Conservation (phyloP, 306 rosid species). For the Castanea crenata region DNA sequence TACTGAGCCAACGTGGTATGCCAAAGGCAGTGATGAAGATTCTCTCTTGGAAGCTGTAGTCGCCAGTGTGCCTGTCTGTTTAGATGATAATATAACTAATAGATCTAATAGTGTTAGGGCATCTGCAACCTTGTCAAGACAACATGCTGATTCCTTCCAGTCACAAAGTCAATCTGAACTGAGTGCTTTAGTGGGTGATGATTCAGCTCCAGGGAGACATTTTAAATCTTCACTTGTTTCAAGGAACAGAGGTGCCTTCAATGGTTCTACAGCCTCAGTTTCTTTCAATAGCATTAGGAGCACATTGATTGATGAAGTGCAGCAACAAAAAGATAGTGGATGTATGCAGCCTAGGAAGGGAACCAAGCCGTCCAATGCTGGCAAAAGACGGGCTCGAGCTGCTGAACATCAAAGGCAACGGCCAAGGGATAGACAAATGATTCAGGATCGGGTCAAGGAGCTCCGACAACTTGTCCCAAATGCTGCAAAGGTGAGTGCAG, state of each 20-base stretch:
- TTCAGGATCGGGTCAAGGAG: slow-evolving; percentile 92
- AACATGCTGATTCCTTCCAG: slow-evolving; percentile 28
- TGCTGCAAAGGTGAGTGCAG: slow-evolving; percentile 61
- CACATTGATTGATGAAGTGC: slow-evolving; percentile 31
- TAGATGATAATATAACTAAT: slow-evolving; percentile 43
- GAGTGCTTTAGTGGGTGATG: slow-evolving; percentile 17
- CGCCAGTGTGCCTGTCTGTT: slow-evolving; percentile 31
- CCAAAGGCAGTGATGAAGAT: slow-evolving; percentile 32
- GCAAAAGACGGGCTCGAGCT: slow-evolving; percentile 40
- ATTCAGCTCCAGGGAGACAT: slow-evolving; percentile 27
- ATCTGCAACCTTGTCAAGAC: slow-evolving; percentile 22
- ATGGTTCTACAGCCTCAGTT: slow-evolving; percentile 25
- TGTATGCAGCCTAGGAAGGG: slow-evolving; percentile 27
- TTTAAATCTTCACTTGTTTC: slow-evolving; percentile 23
- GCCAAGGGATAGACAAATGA: slow-evolving; percentile 90
- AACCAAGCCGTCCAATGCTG: slow-evolving; percentile 31
- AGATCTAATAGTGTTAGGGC: slow-evolving; percentile 34
- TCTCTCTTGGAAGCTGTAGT: slow-evolving; percentile 42
- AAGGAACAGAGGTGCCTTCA: slow-evolving; percentile 17
- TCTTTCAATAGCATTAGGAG: slow-evolving; percentile 41
- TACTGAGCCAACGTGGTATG: slow-evolving; percentile 24
- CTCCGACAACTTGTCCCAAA: slow-evolving; percentile 85
- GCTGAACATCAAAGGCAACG: slow-evolving; percentile 47
- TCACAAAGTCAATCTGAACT: slow-evolving; percentile 41
- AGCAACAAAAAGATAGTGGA: slow-evolving; percentile 18